These are phyloP conservation scores for Saccharomyces mikatae DNA, from an alignment of 805 yeast genomes.

Conservation along the genomic window DNA sequence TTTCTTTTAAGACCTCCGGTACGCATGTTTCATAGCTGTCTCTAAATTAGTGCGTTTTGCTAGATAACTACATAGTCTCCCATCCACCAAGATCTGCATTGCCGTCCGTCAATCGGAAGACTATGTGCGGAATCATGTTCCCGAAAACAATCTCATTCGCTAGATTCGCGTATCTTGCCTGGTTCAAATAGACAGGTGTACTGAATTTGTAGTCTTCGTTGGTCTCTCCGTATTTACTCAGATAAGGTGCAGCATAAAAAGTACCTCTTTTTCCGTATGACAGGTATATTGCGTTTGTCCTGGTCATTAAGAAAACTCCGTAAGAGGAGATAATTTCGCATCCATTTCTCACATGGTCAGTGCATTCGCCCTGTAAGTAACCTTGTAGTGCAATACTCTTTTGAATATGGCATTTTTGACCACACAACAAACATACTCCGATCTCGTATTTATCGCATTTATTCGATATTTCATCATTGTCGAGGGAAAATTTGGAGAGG, in stretches of 20 bases:
- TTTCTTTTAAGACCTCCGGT: not conserved
- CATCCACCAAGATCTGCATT: constrained; percentile 88
- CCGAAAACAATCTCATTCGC: constrained; percentile 65
- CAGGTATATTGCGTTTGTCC: constrained; percentile 32
- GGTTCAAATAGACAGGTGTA: constrained; percentile 61
- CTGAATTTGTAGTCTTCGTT: constrained; percentile 66
- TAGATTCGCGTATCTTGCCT: constrained; percentile 55
- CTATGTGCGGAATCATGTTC: constrained; percentile 66
- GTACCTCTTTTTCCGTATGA: constrained; percentile 69
- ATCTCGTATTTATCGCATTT: constrained; percentile 48
- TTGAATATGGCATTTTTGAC: constrained; percentile 60
- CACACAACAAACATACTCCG: constrained; percentile 82
- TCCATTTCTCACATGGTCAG: constrained; percentile 54
- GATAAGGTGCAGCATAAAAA: constrained; percentile 73
- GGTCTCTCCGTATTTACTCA: constrained; percentile 79
- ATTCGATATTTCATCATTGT: constrained; percentile 34
- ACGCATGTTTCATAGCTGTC: not conserved
- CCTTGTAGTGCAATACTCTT: constrained; percentile 40
- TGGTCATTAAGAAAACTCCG: constrained; percentile 22
- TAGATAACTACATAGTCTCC: constrained; percentile 48
- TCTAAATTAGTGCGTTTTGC: constrained; percentile 73
- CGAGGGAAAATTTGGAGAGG: constrained; percentile 48
- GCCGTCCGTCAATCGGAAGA: constrained; percentile 74
- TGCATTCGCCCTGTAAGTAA: constrained; percentile 65
- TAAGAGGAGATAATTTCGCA: constrained; percentile 33